Evolutionary conservation across 2,329 filamentous ascomycete genomes (phyloP).

Genomic region (Arthrobotrys iridis): DNA sequence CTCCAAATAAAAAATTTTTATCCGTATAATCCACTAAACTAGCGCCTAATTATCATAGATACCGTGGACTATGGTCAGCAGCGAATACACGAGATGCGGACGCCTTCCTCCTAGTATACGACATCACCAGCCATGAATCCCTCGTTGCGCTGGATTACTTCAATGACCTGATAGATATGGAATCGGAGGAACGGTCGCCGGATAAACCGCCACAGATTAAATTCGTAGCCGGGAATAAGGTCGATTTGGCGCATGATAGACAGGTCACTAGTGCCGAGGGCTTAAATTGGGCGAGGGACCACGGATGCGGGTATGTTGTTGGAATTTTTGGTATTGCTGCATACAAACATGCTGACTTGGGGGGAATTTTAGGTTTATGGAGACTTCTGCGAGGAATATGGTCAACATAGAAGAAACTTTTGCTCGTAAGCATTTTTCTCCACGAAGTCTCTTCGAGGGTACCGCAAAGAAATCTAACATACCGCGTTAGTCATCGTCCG

Average conservation of each 20-base stretch:
- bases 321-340: no score
- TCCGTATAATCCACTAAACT: slow-evolving; percentile 21
- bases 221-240: slow-evolving; percentile 87
- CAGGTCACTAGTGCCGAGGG: slow-evolving; percentile 76
- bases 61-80: slow-evolving; percentile 84
- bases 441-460: neutral
- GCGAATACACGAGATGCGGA: slow-evolving; percentile 78
- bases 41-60: slow-evolving; percentile 61
- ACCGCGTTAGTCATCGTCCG: slow-evolving; percentile 33
- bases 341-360: neutral
- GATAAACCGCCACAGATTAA: slow-evolving; percentile 71
- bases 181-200: slow-evolving; percentile 69
- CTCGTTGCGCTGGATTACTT: slow-evolving; percentile 80
- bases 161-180: slow-evolving; percentile 84
- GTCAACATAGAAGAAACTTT: slow-evolving; percentile 93
- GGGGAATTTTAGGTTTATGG: slow-evolving; percentile 72
- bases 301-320: slow-evolving; percentile 70
- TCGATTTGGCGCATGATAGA: slow-evolving; percentile 76
- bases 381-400: slow-evolving; percentile 83
- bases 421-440: slow-evolving; percentile 63
- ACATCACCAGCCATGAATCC: slow-evolving; percentile 77
- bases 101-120: slow-evolving; percentile 86
- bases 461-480: neutral
- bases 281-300: slow-evolving; percentile 77
- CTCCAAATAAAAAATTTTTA: neutral